These are phyloP conservation scores for Phaeolepiota aurea DNA, from an alignment of 768 basidiomycete species.

Conservation along the genomic window DNA sequence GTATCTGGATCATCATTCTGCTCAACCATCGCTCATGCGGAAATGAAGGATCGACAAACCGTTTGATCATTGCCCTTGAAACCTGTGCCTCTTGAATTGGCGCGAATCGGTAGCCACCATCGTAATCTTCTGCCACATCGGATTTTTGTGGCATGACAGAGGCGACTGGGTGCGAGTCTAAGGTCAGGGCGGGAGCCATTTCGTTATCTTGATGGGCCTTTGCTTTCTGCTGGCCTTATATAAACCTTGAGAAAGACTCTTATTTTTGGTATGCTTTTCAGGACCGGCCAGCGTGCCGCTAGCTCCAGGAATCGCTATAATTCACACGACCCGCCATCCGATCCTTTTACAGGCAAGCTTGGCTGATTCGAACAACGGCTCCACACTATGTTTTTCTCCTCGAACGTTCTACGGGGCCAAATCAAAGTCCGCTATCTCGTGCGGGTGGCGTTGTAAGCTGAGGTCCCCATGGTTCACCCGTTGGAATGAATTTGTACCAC, in stretches of 20 bases:
- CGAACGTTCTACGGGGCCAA: neutral
- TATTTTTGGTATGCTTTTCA: neutral
- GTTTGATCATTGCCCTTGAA: conserved; percentile 68
- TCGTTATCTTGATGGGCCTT: neutral
- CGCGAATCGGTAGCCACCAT: conserved; percentile 60
- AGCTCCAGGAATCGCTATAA: no score
- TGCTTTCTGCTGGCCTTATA: neutral
- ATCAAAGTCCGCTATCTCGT: neutral
- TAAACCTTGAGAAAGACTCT: neutral
- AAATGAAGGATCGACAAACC: conserved; percentile 24
- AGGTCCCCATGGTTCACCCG: no score
- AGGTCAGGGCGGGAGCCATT: conserved; percentile 10
- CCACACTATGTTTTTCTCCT: neutral
- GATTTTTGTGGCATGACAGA: conserved; percentile 15
- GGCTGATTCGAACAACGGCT: no score
- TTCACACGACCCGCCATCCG: no score
- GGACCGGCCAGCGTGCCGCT: no score
- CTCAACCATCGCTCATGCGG: neutral
- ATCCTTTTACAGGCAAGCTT: no score
- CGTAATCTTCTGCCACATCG: conserved; percentile 44
- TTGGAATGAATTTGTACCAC: no score
- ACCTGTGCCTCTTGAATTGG: conserved; percentile 74
- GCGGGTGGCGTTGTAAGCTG: conserved; percentile 3
- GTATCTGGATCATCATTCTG: conserved; percentile 35
- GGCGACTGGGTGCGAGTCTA: conserved; percentile 1